phyloP scores from a whole-genome alignment of 176 grass and related monocot genomes.

The Oryza meridionalis region DNA sequence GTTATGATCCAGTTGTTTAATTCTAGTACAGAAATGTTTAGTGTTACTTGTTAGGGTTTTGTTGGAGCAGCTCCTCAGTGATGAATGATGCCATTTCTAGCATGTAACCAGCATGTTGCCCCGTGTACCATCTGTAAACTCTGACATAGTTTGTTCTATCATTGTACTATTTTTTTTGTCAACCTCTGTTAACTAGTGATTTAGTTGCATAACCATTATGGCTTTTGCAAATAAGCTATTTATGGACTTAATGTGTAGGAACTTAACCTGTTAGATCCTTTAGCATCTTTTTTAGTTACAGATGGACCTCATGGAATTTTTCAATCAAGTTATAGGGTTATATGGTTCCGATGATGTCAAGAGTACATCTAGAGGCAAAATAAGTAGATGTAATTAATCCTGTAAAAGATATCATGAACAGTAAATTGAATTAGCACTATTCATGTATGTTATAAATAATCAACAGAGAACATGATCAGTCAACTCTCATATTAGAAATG shows the following conservation, averaged over 20 bases:
- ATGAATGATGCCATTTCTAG: constrained; percentile 15
- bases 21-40: constrained; percentile 20
- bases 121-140: not conserved
- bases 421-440: constrained; percentile 27
- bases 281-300: not conserved
- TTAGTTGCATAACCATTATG: not conserved
- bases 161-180: not conserved
- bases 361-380: not conserved
- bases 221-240: not conserved
- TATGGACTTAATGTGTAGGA: not conserved
- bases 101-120: constrained; percentile 27
- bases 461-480: not conserved
- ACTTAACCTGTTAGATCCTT: constrained; percentile 3
- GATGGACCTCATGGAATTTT: not conserved
- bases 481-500: constrained; percentile 24
- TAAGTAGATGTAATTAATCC: constrained; percentile 9
- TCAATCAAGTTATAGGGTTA: constrained; percentile 17
- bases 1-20: not conserved
- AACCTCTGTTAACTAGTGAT: not conserved
- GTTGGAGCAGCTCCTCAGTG: not conserved
- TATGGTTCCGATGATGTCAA: not conserved
- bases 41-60: constrained; percentile 22
- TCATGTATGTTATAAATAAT: constrained; percentile 14
- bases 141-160: too few species aligned
- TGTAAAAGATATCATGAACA: not conserved